A percentile compares a stretch with the other conserved stretches of the same genome.
phyloP scores from a whole-genome alignment of 2,329 filamentous ascomycete species.

The Xylariaceae sp. region DNA sequence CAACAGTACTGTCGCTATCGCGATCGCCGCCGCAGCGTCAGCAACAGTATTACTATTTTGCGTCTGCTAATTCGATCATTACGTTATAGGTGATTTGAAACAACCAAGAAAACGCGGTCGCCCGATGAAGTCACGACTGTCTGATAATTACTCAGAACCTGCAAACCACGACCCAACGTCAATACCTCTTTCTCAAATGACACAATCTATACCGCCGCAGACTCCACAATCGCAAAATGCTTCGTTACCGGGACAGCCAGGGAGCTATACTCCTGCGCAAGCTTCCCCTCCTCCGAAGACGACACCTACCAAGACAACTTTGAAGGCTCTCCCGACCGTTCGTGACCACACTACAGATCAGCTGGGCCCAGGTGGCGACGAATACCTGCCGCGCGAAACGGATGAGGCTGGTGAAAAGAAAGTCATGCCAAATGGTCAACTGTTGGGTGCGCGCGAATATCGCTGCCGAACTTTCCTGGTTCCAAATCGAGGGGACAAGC shows the following conservation, averaged over 20 bases:
- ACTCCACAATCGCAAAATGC: conserved; percentile 59
- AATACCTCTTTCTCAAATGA: conserved; percentile 53
- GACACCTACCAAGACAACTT: conserved; percentile 79
- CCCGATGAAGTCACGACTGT: conserved; percentile 64
- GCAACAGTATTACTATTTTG: conserved; percentile 1
- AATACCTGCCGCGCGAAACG: conserved; percentile 91
- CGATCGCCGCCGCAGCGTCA: not conserved
- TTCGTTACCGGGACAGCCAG: conserved; percentile 51
- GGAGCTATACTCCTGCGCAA: conserved; percentile 51
- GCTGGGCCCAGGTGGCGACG: conserved; percentile 84
- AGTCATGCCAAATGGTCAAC: conserved; percentile 81
- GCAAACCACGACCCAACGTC: conserved; percentile 56
- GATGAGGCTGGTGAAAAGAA: conserved; percentile 96
- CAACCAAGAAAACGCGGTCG: conserved; percentile 65
- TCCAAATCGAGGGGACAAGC: conserved; percentile 85
- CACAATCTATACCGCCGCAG: conserved; percentile 54
- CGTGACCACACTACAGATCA: conserved; percentile 97
- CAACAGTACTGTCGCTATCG: too few species aligned
- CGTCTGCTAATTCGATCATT: conserved; percentile 35
- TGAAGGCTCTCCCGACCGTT: conserved; percentile 95
- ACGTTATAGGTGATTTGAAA: conserved; percentile 51
- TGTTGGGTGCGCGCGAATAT: conserved; percentile 84
- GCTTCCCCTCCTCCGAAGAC: conserved; percentile 74
- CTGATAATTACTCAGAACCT: conserved; percentile 61
- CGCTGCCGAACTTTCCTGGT: conserved; percentile 93